Conservation (phyloP, 1,284 basidiomycete species). For the Crocinoboletus sp. region DNA sequence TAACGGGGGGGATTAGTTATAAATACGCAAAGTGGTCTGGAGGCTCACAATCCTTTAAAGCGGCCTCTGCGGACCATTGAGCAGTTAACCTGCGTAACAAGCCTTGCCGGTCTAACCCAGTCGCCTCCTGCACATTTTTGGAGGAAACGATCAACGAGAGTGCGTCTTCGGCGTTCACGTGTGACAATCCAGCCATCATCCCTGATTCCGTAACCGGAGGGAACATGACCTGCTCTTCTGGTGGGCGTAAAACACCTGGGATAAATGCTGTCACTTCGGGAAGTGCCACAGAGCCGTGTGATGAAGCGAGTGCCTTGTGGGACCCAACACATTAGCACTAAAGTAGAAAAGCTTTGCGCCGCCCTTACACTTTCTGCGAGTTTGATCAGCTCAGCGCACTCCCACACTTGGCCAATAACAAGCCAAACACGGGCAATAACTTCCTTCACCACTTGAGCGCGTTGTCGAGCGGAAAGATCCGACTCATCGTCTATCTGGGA, state of each 20-base stretch:
- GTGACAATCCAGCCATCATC: slow-evolving; percentile 21
- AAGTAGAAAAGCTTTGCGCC: slow-evolving; percentile 16
- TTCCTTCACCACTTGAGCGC: slow-evolving; percentile 59
- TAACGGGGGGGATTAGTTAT: slow-evolving; percentile 23
- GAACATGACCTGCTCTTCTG: slow-evolving; percentile 29
- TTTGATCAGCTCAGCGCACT: slow-evolving; percentile 48
- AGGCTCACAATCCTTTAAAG: slow-evolving; percentile 69
- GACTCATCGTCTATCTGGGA: slow-evolving; percentile 40
- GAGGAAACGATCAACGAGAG: slow-evolving; percentile 50
- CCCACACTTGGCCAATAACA: slow-evolving; percentile 70
- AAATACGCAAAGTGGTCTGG: slow-evolving; percentile 4
- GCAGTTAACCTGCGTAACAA: slow-evolving; percentile 51
- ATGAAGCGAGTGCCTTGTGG: slow-evolving; percentile 36
- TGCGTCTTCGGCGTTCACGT: slow-evolving; percentile 54
- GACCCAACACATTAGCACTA: slow-evolving; percentile 10
- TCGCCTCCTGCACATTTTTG: slow-evolving; percentile 54
- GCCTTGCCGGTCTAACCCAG: slow-evolving; percentile 54
- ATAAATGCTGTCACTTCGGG: slow-evolving; percentile 31
- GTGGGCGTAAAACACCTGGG: slow-evolving; percentile 29
- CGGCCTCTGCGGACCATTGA: slow-evolving; percentile 73
- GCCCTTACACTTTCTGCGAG: slow-evolving; percentile 52
- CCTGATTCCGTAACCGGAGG: slow-evolving; percentile 21
- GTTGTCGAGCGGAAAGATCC: slow-evolving; percentile 40
- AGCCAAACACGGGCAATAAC: slow-evolving; percentile 64
- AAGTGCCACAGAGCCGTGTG: slow-evolving; percentile 28